These are phyloP conservation scores for Lipomyces chichibuensis DNA, from an alignment of 805 yeast genomes.

Conservation along the genomic window DNA sequence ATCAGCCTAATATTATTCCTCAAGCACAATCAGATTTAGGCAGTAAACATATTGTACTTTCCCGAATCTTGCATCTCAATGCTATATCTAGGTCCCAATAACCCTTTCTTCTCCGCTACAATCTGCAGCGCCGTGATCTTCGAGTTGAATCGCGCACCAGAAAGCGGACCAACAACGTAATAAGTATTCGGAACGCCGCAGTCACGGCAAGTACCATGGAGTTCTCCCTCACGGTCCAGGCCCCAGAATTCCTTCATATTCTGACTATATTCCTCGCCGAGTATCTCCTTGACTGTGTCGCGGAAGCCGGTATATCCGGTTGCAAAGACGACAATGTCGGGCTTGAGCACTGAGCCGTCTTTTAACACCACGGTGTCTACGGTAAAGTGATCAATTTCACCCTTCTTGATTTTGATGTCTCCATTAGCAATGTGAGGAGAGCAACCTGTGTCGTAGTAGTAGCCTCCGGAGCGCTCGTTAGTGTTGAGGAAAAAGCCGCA, in stretches of 20 bases:
- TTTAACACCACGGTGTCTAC: slow-evolving; percentile 48
- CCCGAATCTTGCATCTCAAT: slow-evolving; percentile 32
- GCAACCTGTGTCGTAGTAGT: slow-evolving; percentile 53
- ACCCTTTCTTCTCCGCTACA: slow-evolving; percentile 42
- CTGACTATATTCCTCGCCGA: slow-evolving; percentile 47
- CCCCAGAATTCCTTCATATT: slow-evolving; percentile 49
- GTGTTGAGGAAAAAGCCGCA: slow-evolving; percentile 51
- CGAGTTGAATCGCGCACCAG: slow-evolving; percentile 48
- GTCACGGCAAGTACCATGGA: slow-evolving; percentile 47
- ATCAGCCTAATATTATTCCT: no score
- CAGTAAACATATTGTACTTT: neutral
- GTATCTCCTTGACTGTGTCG: slow-evolving; percentile 48
- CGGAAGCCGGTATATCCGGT: slow-evolving; percentile 53
- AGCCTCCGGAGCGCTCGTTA: slow-evolving; percentile 52
- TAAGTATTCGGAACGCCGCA: slow-evolving; percentile 50
- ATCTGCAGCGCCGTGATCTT: slow-evolving; percentile 50
- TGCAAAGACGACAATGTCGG: slow-evolving; percentile 51
- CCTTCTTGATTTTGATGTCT: slow-evolving; percentile 47
- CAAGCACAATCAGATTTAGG: no score
- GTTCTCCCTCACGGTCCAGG: slow-evolving; percentile 51
- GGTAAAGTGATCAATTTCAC: slow-evolving; percentile 46
- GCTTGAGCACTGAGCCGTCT: slow-evolving; percentile 46
- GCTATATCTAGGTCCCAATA: slow-evolving; percentile 31
- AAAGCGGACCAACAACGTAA: slow-evolving; percentile 51
- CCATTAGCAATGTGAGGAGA: slow-evolving; percentile 49